Percentiles rank a stretch among this genome's conserved stretches.
Evolutionary conservation across 768 basidiomycete species (phyloP).

Genomic region (Tulasnella sp.): DNA sequence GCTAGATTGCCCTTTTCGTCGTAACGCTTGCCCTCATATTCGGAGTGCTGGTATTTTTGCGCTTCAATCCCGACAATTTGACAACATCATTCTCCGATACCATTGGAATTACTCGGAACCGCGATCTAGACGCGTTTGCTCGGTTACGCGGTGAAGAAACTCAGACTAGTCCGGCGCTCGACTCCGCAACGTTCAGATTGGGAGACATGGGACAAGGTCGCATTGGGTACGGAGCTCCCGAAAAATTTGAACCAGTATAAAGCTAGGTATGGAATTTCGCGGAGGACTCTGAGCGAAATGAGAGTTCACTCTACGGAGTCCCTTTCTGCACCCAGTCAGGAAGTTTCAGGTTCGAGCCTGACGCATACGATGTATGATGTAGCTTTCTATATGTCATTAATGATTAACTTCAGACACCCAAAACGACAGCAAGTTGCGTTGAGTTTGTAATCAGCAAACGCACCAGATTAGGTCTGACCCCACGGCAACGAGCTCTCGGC

Average conservation of each 20-base stretch:
- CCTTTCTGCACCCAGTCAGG: background rate
- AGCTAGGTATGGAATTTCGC: background rate
- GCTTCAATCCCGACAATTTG: constrained; percentile 2
- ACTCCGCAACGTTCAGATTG: background rate
- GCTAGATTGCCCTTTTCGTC: background rate
- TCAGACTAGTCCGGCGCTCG: background rate
- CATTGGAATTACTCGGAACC: background rate
- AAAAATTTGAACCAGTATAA: background rate
- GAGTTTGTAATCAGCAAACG: too few species aligned
- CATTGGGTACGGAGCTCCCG: background rate
- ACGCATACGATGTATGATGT: background rate
- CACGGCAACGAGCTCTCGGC: too few species aligned
- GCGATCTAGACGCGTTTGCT: background rate
- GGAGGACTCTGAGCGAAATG: background rate
- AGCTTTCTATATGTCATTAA: too few species aligned
- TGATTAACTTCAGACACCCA: too few species aligned
- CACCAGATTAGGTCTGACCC: too few species aligned
- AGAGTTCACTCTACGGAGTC: background rate
- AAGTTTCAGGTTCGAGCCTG: background rate
- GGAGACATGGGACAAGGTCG: background rate
- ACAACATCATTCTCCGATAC: background rate
- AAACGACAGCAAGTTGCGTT: too few species aligned
- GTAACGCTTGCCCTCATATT: background rate
- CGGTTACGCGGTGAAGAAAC: background rate
- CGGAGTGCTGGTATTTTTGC: background rate